Conservation (phyloP, 2,329 filamentous ascomycete genomes). For the Apiospora koreana region DNA sequence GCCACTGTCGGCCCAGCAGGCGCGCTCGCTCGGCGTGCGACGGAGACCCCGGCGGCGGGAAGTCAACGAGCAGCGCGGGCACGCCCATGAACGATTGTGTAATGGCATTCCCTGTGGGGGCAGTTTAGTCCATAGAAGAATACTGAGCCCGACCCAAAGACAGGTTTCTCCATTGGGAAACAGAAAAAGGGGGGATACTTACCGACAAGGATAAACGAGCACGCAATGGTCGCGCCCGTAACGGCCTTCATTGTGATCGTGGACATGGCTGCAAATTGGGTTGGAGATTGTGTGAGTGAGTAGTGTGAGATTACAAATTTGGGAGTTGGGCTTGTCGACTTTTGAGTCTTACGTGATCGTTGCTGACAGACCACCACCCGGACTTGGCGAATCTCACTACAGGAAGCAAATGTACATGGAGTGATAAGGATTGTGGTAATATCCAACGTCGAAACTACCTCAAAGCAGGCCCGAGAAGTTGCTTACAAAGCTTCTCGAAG, state of each 20-base stretch:
- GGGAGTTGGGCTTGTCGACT: not conserved
- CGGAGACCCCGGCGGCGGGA: conserved; percentile 40
- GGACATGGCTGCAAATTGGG: not conserved
- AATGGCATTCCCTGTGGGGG: conserved; percentile 47
- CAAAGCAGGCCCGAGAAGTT: not conserved
- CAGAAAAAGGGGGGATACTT: conserved; percentile 13
- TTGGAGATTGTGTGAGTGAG: not conserved
- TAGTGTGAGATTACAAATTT: not conserved
- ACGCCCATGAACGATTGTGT: conserved; percentile 55
- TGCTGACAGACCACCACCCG: not conserved
- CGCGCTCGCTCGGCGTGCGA: conserved; percentile 42
- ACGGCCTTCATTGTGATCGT: conserved; percentile 31
- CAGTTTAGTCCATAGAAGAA: not conserved
- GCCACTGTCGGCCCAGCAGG: conserved; percentile 50
- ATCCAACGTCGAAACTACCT: not conserved
- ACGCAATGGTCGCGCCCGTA: conserved; percentile 45
- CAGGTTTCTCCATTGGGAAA: not conserved
- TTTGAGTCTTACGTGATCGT: not conserved
- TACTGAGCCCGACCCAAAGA: not conserved
- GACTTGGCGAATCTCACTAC: not conserved
- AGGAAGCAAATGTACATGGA: not conserved
- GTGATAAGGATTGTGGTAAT: not conserved
- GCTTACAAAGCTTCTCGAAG: not conserved
- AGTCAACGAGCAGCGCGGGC: conserved; percentile 47
- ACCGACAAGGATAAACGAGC: conserved; percentile 51